phyloP scores from a whole-genome alignment of 2,329 filamentous ascomycete genomes.

The Neofusicoccum laricinum region DNA sequence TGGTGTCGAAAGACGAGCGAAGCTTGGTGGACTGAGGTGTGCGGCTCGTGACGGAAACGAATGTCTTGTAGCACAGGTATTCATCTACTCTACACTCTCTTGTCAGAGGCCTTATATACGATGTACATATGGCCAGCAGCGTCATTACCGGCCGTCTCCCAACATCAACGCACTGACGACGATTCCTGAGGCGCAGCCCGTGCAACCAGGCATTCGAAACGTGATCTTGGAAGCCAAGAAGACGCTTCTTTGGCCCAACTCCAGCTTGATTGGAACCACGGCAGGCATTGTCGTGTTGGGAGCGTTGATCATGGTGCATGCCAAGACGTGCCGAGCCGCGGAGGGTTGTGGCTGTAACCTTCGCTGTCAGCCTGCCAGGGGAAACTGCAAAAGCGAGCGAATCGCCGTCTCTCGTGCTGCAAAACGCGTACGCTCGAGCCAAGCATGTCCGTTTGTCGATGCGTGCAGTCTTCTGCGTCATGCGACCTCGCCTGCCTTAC shows the following conservation, averaged over 20 bases:
- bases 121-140: background rate
- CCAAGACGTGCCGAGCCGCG: slow-evolving; percentile 9
- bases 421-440: slow-evolving; percentile 10
- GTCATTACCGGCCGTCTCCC: background rate
- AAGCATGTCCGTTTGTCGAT: background rate
- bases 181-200: slow-evolving; percentile 7
- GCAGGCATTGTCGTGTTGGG: background rate
- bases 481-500: background rate
- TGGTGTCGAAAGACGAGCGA: background rate
- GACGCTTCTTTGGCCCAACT: background rate
- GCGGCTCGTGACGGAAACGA: background rate
- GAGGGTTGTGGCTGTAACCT: slow-evolving; percentile 2
- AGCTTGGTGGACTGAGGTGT: background rate
- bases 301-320: background rate
- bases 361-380: background rate
- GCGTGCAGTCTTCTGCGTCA: background rate
- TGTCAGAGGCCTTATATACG: background rate
- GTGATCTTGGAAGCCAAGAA: slow-evolving; percentile 2
- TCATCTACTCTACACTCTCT: background rate
- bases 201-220: background rate
- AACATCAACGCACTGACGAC: slow-evolving; percentile 10
- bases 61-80: background rate
- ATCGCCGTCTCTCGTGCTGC: background rate
- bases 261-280: slow-evolving; percentile 11
- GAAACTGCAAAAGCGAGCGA: background rate